A percentile compares a stretch with the other conserved stretches of the same genome.
phyloP scores from a whole-genome alignment of 75 land plant genomes.

The Isoetes taiwanensis region DNA sequence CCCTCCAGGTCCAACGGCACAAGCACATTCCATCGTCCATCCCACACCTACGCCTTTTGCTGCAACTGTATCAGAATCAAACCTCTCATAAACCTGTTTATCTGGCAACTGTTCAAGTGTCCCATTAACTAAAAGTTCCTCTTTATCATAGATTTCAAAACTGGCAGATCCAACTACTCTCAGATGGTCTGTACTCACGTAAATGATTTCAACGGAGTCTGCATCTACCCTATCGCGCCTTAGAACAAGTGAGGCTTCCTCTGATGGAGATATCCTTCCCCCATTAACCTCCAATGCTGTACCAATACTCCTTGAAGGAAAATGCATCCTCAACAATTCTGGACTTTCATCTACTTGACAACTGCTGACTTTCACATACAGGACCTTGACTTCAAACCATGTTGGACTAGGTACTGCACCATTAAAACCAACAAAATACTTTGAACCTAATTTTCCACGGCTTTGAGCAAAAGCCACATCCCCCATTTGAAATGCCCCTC shows the following conservation, averaged over 20 bases:
- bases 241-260: slow-evolving; percentile 31
- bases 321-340: slow-evolving; percentile 32
- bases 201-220: slow-evolving; percentile 48
- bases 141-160: slow-evolving; percentile 45
- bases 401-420: no score
- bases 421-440: no score
- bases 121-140: slow-evolving; percentile 43
- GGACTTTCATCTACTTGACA: slow-evolving; percentile 22
- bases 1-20: slow-evolving; percentile 15
- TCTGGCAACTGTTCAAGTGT: slow-evolving; percentile 25
- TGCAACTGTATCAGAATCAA: background rate
- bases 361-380: slow-evolving; percentile 52
- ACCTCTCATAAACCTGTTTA: background rate
- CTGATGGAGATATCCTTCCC: slow-evolving; percentile 49
- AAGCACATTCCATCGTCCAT: slow-evolving; percentile 8
- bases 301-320: slow-evolving; percentile 36
- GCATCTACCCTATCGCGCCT: slow-evolving; percentile 53
- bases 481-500: no score
- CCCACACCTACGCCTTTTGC: background rate
- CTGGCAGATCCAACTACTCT: slow-evolving; percentile 33
- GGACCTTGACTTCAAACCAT: slow-evolving; percentile 58
- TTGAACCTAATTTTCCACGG: no score
- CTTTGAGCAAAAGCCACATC: no score
- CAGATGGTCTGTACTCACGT: slow-evolving; percentile 56
- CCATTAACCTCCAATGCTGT: slow-evolving; percentile 68